Percentiles rank a stretch among this genome's conserved stretches.
Conservation (phyloP, 129 eudicot species). For the Tagetes patula region DNA sequence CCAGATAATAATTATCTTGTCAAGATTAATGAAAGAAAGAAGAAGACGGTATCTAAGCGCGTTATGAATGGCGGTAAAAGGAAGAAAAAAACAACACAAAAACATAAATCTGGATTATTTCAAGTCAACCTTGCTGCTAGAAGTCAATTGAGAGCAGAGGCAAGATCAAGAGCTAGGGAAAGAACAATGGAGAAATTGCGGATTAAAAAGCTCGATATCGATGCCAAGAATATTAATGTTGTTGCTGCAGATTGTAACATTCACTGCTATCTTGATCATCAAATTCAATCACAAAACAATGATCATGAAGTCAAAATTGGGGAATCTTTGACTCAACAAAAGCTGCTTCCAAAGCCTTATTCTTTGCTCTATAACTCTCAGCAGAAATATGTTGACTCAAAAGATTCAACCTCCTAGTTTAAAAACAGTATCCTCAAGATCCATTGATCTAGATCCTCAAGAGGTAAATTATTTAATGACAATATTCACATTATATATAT, state of each 20-base stretch:
- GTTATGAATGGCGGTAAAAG: slow-evolving; percentile 13
- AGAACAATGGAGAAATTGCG: slow-evolving; percentile 59
- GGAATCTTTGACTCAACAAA: slow-evolving; percentile 26
- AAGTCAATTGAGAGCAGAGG: slow-evolving; percentile 68
- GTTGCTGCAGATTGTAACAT: slow-evolving; percentile 5
- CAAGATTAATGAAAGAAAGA: slow-evolving; percentile 17
- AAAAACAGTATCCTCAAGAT: not conserved
- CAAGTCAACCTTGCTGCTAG: slow-evolving; percentile 34
- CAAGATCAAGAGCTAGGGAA: slow-evolving; percentile 85
- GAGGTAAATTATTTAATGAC: slow-evolving; percentile 23
- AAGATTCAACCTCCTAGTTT: slow-evolving; percentile 23
- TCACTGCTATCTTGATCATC: not conserved
- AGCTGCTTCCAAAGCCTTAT: slow-evolving; percentile 32
- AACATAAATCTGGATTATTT: slow-evolving; percentile 21
- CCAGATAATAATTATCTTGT: not conserved
- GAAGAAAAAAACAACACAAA: slow-evolving; percentile 27
- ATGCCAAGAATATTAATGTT: slow-evolving; percentile 22
- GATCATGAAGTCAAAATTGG: slow-evolving; percentile 32
- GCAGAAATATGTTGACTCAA: slow-evolving; percentile 18
- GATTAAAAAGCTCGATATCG: slow-evolving; percentile 32
- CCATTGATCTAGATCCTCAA: slow-evolving; percentile 24
- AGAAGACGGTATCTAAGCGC: slow-evolving; percentile 23
- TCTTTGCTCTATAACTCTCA: slow-evolving; percentile 30
- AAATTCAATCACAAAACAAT: slow-evolving; percentile 24
- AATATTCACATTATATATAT: not conserved